Conservation (phyloP, 2,329 filamentous ascomycete species). For the Phialemonium atrogriseum region DNA sequence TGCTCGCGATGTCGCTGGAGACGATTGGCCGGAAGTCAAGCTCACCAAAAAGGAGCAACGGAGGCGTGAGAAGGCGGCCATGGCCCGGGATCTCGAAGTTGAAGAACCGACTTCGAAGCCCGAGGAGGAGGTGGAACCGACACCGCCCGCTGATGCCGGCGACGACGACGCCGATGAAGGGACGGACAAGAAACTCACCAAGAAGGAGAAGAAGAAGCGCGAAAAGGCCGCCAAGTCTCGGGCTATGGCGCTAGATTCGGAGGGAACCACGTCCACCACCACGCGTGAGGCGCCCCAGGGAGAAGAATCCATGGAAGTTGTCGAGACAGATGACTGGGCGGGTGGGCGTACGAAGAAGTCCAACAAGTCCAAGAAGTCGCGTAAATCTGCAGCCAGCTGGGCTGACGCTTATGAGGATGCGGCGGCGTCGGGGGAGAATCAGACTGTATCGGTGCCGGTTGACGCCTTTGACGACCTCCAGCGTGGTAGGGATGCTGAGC, state of each 20-base stretch:
- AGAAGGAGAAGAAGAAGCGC: slow-evolving; percentile 22
- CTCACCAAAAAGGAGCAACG: slow-evolving; percentile 42
- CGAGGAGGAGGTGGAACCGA: not conserved
- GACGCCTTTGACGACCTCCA: slow-evolving; percentile 21
- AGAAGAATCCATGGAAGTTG: slow-evolving; percentile 5
- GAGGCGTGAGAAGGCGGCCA: slow-evolving; percentile 34
- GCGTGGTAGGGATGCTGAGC: slow-evolving; percentile 12
- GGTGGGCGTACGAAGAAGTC: slow-evolving; percentile 19
- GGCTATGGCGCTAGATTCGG: no score
- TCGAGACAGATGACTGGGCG: slow-evolving; percentile 17
- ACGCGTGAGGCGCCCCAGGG: no score
- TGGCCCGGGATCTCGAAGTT: slow-evolving; percentile 16
- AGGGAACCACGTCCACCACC: no score
- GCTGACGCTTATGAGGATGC: slow-evolving; percentile 8
- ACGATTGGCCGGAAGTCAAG: no score
- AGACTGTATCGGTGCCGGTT: slow-evolving; percentile 18
- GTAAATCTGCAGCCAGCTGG: slow-evolving; percentile 9
- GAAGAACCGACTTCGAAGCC: slow-evolving; percentile 10
- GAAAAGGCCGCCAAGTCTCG: slow-evolving; percentile 2
- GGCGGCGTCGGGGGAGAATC: slow-evolving; percentile 17
- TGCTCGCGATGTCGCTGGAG: no score
- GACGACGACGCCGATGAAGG: no score
- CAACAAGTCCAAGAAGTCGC: slow-evolving; percentile 21
- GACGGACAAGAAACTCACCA: slow-evolving; percentile 24
- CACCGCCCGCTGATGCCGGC: no score